These are phyloP conservation scores for Populus hybrid DNA, from an alignment of 441 rosid species.

Conservation along the genomic window DNA sequence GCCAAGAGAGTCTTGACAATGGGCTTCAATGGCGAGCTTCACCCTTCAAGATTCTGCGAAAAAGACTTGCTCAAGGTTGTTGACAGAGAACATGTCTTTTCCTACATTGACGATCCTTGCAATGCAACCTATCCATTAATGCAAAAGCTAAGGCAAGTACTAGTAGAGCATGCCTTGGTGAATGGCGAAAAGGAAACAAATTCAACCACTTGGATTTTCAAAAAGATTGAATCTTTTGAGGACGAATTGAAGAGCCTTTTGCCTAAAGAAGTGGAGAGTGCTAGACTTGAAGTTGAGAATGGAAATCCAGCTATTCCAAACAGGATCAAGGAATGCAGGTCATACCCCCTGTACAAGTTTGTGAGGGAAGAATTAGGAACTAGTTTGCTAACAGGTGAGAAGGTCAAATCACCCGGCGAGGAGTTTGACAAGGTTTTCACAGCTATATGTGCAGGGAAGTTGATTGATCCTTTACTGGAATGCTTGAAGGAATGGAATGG, in stretches of 20 bases:
- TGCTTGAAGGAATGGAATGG: conserved; percentile 68
- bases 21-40: conserved; percentile 42
- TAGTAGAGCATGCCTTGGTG: conserved; percentile 52
- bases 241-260: conserved; percentile 43
- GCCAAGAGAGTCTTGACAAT: conserved; percentile 38
- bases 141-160: conserved; percentile 61
- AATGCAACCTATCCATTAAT: conserved; percentile 53
- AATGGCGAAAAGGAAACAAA: conserved; percentile 47
- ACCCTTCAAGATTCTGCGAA: conserved; percentile 56
- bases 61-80: conserved; percentile 52
- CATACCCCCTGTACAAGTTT: conserved; percentile 63
- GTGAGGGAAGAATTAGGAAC: conserved; percentile 59
- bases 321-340: conserved; percentile 60
- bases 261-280: conserved; percentile 57
- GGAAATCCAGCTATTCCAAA: conserved; percentile 41
- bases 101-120: conserved; percentile 70
- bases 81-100: conserved; percentile 46
- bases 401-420: conserved; percentile 54
- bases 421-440: conserved; percentile 60
- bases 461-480: conserved; percentile 59
- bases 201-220: conserved; percentile 42
- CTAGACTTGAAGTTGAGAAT: conserved; percentile 40
- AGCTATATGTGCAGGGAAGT: conserved; percentile 57
- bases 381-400: conserved; percentile 52
- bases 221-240: conserved; percentile 51